A percentile compares a stretch with the other conserved stretches of the same genome.
phyloP scores from a whole-genome alignment of 805 yeast genomes.

The Candida xyloterini region DNA sequence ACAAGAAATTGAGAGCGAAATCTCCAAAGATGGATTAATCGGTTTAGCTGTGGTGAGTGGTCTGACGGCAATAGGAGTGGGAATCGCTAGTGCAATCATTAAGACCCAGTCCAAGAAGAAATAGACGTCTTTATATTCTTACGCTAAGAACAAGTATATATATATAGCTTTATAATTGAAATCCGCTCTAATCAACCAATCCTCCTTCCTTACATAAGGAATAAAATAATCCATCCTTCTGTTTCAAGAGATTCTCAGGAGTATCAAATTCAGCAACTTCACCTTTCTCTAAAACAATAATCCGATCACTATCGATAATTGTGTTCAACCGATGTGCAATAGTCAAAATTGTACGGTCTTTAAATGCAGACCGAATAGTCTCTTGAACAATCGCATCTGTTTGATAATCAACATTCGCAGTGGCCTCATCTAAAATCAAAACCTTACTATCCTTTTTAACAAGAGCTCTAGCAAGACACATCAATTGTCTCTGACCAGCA shows the following conservation, averaged over 20 bases:
- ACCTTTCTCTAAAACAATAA: constrained; percentile 74
- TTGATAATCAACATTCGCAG: constrained; percentile 86
- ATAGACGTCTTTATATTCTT: background rate
- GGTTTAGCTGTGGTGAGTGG: constrained; percentile 90
- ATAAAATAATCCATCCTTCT: constrained; percentile 69
- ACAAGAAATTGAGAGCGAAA: constrained; percentile 75
- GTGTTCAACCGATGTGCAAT: constrained; percentile 85
- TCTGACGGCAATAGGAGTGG: constrained; percentile 79
- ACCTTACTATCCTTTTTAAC: constrained; percentile 56
- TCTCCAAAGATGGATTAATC: constrained; percentile 81
- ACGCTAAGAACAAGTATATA: background rate
- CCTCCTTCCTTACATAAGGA: constrained; percentile 84
- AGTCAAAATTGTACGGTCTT: constrained; percentile 74
- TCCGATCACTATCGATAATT: constrained; percentile 75
- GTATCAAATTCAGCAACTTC: constrained; percentile 73
- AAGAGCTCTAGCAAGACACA: constrained; percentile 80
- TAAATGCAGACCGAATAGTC: constrained; percentile 72
- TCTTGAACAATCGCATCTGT: constrained; percentile 76
- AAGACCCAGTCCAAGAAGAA: constrained; percentile 18
- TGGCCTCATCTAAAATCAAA: constrained; percentile 78
- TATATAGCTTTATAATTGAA: constrained; percentile 9
- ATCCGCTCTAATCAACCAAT: constrained; percentile 17
- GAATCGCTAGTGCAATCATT: constrained; percentile 26
- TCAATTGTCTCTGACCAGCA: constrained; percentile 82
- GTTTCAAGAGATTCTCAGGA: constrained; percentile 62